Evolutionary conservation across 192 early-diverging fungal genomes (phyloP), one percentile per base, ranked within the genome.

Genomic region (Lunasporangiospora selenospora): DNA sequence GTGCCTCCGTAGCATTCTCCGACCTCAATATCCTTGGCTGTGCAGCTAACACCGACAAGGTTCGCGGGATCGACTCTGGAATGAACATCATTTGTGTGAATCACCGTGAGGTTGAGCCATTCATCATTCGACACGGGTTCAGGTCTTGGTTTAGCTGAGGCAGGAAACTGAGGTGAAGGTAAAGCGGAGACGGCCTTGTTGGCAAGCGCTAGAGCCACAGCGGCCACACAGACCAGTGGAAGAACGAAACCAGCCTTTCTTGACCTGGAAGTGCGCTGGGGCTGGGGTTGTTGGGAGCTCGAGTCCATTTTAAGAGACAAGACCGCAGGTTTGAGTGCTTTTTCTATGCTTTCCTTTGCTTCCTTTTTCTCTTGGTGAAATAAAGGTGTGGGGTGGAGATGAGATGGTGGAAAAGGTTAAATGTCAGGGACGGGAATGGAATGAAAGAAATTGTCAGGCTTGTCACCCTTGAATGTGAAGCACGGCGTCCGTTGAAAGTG

Each of bases 1-100:
- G 79, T 81, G 19, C 91, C 89, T 18, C 87, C 86, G 54, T 77
- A 83, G 31, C 69, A 78, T 31, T 67, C 29, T 11, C 57, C 65
- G 4, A 32, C 32, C 3, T 45, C 64, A 42, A 58, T 65, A 32
- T 78, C 69, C 41, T 45, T n/a, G 11, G 23, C 43, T 3, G 54
- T 67, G 38, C 77, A 78, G 42, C 71, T 54, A 26, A 73, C 71
- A 26, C 69, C 59, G 26, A 67, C 38, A 6, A 46, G 37, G 49
- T 78, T 78, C 23, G 65, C 71, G 33, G 69, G 77, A 19, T 75
- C 59, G 27, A 65, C 58, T 1, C 69, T 52, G 18, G 77, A 75
- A 36, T 78, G 77, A 15, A 78, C 69, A 37, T 78, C 77, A 60
- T 78, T 78, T 13, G 77, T 78, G 44, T 78, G 77, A 48, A 78